These are phyloP conservation scores for Aspergillus flavus DNA, from an alignment of 2,329 filamentous ascomycete species.

Conservation along the genomic window DNA sequence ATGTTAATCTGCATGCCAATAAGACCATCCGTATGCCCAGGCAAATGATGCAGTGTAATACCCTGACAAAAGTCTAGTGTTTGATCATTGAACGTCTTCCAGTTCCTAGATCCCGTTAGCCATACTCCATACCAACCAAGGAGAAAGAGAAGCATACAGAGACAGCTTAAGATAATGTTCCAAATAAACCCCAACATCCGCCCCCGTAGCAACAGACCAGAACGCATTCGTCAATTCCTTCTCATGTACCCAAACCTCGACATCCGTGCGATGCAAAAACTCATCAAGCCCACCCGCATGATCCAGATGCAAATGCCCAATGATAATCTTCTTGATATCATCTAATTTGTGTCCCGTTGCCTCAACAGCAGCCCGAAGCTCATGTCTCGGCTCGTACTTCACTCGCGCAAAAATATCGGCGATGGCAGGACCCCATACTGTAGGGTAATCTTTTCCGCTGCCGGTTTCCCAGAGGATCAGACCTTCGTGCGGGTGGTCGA, in stretches of 20 bases:
- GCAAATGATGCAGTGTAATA: constrained; percentile 15
- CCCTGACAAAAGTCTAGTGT: constrained; percentile 17
- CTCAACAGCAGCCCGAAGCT: constrained; percentile 13
- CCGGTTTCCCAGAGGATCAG: constrained; percentile 18
- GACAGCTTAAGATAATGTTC: constrained; percentile 14
- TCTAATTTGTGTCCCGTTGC: constrained; percentile 14
- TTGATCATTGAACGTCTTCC: constrained; percentile 17
- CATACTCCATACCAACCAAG: no score
- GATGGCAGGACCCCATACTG: constrained; percentile 10
- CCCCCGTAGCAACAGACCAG: constrained; percentile 18
- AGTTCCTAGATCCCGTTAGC: constrained; percentile 4
- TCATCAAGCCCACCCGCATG: constrained; percentile 16
- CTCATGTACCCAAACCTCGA: constrained; percentile 19
- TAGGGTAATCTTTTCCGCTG: constrained; percentile 14
- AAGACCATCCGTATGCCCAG: constrained; percentile 13
- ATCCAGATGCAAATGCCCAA: constrained; percentile 17
- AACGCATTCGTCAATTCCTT: constrained; percentile 11
- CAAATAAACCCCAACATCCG: constrained; percentile 16
- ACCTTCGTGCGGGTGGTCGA: constrained; percentile 17
- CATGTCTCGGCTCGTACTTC: constrained; percentile 14
- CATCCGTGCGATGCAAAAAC: constrained; percentile 11
- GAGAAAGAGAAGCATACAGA: neutral
- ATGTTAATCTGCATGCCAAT: constrained; percentile 19
- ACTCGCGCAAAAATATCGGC: constrained; percentile 15
- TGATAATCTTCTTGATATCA: constrained; percentile 16